Base-by-base conservation (phyloP, 371 early-diverging fungal genomes). In the Ordospora colligata region DNA sequence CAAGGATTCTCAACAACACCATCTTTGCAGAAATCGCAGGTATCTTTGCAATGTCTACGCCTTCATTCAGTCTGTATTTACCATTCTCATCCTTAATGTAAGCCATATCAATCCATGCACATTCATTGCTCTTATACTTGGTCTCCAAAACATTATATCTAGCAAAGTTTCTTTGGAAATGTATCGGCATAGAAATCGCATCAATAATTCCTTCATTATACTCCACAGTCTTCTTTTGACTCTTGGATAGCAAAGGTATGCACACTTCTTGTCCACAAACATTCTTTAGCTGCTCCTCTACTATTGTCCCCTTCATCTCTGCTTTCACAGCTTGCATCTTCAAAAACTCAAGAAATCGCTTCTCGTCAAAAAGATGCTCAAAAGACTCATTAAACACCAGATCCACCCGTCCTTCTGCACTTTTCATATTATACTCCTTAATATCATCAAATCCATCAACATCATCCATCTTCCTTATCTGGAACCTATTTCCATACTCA, bases 261-360 rank as follows among this genome's bases (percentile, higher is more conserved):
- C 52, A 27, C 5, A 72, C 45, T 23, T 68, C 68, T 46, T 67
- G 65, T 21, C 68, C 69, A n/a, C 47, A 23, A 8, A 75, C 21
- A 51, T 75, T 75, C 46, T 45, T 52, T 1, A 75, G 17, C 54
- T 78, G 79, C 12, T 69, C 74, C 37, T 51, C 40, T 21, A 78
- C 25, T 25, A 69, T 40, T 5, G 23, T 47, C 22, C 62, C 46
- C n/a, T 63, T 45, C 40, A 47, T 45, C 40, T 65, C 67, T 43
- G 7, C 44, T 25, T 46, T 64, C 42, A 51, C 63, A 2, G 40
- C 43, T 19, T 49, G 50, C 19, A 50, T 43, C n/a, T 11, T 32
- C 2, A 78, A 67, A 21, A 32, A 42, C 23, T 52, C 25, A 5
- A 71, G 9, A 52, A 53, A 80, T 40, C 53, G 12, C 4, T 69